These are phyloP conservation scores for Coprinopsis cinerea DNA, from an alignment of 768 basidiomycete species.

Conservation along the genomic window DNA sequence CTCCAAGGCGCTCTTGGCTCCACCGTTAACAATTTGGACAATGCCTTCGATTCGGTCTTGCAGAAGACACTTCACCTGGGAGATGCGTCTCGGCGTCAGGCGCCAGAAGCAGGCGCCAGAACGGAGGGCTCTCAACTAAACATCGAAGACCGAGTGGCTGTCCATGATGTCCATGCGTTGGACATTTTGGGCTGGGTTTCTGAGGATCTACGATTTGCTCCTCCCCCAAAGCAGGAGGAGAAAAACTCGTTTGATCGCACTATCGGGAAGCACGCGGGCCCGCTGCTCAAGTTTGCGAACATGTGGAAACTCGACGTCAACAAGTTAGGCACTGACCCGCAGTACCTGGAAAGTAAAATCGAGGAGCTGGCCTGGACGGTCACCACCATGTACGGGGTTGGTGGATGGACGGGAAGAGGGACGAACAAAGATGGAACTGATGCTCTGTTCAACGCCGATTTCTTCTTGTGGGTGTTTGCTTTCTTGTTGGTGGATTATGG, in stretches of 20 bases:
- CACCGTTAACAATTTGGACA: not conserved
- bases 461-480: slow-evolving; percentile 45
- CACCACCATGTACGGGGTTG: slow-evolving; percentile 49
- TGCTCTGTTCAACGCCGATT: slow-evolving; percentile 45
- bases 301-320: slow-evolving; percentile 37
- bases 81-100: not conserved
- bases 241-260: slow-evolving; percentile 26
- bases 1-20: not conserved
- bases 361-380: slow-evolving; percentile 59
- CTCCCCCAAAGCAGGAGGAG: slow-evolving; percentile 14
- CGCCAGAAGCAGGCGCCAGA: not conserved
- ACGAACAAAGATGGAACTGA: slow-evolving; percentile 19
- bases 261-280: slow-evolving; percentile 30
- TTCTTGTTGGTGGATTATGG: not conserved
- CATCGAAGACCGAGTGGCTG: slow-evolving; percentile 5
- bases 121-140: too few species aligned
- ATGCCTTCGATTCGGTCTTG: not conserved
- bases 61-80: slow-evolving; percentile 3
- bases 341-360: slow-evolving; percentile 42
- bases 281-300: slow-evolving; percentile 34
- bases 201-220: slow-evolving; percentile 37
- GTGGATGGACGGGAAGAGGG: slow-evolving; percentile 39
- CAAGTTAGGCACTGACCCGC: slow-evolving; percentile 23
- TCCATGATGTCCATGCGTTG: slow-evolving; percentile 35
- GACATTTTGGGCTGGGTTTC: slow-evolving; percentile 50